phyloP scores from a whole-genome alignment of 2,329 filamentous ascomycete species.

The Cryoendolithus antarcticus region DNA sequence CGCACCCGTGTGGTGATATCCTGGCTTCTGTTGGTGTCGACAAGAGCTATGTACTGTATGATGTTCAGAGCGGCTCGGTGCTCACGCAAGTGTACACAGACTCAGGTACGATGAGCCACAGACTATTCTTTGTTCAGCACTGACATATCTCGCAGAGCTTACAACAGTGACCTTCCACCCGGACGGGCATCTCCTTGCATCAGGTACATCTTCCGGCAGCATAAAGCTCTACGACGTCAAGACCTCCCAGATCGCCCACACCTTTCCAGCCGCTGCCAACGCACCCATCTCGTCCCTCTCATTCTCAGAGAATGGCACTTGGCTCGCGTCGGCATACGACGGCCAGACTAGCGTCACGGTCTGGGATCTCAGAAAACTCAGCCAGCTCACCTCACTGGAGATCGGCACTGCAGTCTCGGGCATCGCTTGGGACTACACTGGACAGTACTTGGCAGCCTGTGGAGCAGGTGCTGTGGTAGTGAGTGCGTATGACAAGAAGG shows the following conservation, averaged over 20 bases:
- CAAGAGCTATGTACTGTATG: conserved; percentile 87
- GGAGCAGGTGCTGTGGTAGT: conserved; percentile 73
- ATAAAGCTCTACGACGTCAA: conserved; percentile 86
- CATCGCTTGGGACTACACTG: conserved; percentile 86
- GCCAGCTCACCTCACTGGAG: conserved; percentile 72
- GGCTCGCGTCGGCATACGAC: conserved; percentile 74
- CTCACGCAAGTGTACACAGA: conserved; percentile 71
- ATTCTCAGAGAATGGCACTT: conserved; percentile 96
- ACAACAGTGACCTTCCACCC: conserved; percentile 81
- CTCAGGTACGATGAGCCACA: conserved; percentile 45
- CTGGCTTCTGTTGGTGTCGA: conserved; percentile 80
- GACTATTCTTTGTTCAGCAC: conserved; percentile 3
- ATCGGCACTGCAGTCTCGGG: conserved; percentile 65
- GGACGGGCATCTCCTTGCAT: conserved; percentile 86
- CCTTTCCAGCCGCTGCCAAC: conserved; percentile 44
- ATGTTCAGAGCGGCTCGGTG: conserved; percentile 54
- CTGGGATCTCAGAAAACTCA: conserved; percentile 83
- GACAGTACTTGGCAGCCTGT: conserved; percentile 76
- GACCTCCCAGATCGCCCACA: conserved; percentile 62
- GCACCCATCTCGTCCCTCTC: conserved; percentile 61
- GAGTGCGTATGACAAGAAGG: conserved; percentile 76
- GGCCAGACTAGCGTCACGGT: conserved; percentile 68
- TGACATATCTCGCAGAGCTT: conserved; percentile 43
- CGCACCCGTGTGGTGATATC: conserved; percentile 74
- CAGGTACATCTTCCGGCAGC: conserved; percentile 64